Evolutionary conservation across 169 alveolate genomes (phyloP).

Genomic region (Cyclospora cayetanensis): DNA sequence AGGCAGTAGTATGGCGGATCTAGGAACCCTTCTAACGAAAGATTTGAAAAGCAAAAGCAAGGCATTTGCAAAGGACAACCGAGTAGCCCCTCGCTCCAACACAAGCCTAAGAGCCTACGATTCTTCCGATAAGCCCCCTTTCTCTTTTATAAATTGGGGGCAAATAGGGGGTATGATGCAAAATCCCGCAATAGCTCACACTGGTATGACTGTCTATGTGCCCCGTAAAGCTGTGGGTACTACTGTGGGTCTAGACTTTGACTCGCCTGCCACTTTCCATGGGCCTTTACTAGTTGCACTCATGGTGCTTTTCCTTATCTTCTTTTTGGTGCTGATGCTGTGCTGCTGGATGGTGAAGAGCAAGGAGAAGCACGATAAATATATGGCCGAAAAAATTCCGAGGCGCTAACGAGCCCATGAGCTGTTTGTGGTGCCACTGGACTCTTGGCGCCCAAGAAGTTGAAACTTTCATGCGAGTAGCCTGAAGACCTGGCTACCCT

Average conservation of each 20-base stretch:
- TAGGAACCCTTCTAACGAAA: slow-evolving; percentile 5
- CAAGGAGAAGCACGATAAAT: slow-evolving; percentile 41
- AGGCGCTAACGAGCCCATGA: no score
- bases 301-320: slow-evolving; percentile 44
- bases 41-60: neutral
- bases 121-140: slow-evolving; percentile 12
- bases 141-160: slow-evolving; percentile 59
- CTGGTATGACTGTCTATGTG: slow-evolving; percentile 50
- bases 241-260: slow-evolving; percentile 43
- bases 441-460: no score
- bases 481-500: no score
- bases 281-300: slow-evolving; percentile 40
- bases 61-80: neutral
- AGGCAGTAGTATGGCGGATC: neutral
- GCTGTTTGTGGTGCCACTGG: no score
- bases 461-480: no score
- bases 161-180: slow-evolving; percentile 66
- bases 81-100: neutral
- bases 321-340: slow-evolving; percentile 12
- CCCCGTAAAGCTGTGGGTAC: slow-evolving; percentile 52
- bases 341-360: slow-evolving; percentile 64
- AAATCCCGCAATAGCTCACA: slow-evolving; percentile 39
- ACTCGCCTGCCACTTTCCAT: slow-evolving; percentile 59
- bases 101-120: no score
- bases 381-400: slow-evolving; percentile 48